These are phyloP conservation scores for Fusarium piperis DNA, from an alignment of 2,329 filamentous ascomycete genomes.

Conservation along the genomic window DNA sequence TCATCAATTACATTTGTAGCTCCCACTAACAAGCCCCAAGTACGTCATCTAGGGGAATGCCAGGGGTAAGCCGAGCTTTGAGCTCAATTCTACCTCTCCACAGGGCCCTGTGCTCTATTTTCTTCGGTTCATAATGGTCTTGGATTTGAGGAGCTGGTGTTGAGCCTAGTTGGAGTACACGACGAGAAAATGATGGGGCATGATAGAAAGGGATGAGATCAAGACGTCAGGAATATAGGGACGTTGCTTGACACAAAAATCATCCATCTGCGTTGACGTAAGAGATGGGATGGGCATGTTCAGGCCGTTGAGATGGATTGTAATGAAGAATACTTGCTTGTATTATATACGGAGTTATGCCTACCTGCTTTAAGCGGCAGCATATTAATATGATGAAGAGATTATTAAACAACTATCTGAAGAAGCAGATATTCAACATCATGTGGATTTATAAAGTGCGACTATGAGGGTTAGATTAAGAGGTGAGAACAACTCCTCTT, in stretches of 20 bases:
- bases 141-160: background rate
- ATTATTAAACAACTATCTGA: background rate
- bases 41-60: slow-evolving; percentile 53
- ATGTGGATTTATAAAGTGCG: background rate
- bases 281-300: background rate
- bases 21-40: slow-evolving; percentile 41
- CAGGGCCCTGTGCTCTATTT: background rate
- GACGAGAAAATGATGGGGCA: background rate
- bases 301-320: background rate
- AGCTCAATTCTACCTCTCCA: background rate
- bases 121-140: slow-evolving; percentile 2
- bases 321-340: slow-evolving; percentile 18
- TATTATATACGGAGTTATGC: background rate
- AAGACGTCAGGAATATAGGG: slow-evolving; percentile 21
- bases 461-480: too few relatives aligned
- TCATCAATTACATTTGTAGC: background rate
- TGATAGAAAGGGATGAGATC: slow-evolving; percentile 3
- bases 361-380: background rate
- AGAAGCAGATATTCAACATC: background rate
- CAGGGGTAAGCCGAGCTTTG: background rate
- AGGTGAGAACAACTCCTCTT: background rate
- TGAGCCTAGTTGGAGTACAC: background rate
- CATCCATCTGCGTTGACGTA: background rate
- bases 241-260: slow-evolving; percentile 12
- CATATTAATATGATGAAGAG: background rate